A percentile compares a stretch with the other conserved stretches of the same genome.
Conservation (phyloP, 2,329 filamentous ascomycete species). For the Alternaria sp. region DNA sequence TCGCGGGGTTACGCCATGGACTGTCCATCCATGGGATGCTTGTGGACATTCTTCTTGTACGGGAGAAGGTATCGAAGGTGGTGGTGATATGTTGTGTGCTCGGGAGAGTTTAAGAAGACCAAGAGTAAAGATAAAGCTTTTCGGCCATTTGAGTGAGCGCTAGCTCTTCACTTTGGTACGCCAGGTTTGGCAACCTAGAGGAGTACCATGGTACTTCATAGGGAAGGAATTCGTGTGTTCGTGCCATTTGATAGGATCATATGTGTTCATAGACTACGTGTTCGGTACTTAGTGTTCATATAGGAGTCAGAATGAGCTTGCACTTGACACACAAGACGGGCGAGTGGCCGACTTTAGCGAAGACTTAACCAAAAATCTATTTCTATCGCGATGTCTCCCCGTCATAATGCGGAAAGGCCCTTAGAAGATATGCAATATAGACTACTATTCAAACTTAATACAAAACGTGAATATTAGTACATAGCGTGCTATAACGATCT, state of each 20-base stretch:
- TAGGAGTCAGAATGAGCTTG: no score
- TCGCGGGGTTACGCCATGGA: conserved; percentile 20
- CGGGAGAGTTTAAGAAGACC: conserved; percentile 12
- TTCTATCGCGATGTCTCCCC: no score
- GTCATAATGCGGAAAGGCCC: no score
- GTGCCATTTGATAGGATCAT: not conserved
- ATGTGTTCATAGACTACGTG: no score
- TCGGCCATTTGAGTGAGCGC: conserved; percentile 9
- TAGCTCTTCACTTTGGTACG: conserved; percentile 14
- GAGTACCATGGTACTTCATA: conserved; percentile 9
- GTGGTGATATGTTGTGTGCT: conserved; percentile 11
- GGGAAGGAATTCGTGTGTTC: not conserved
- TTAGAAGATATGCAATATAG: no score
- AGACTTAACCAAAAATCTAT: no score
- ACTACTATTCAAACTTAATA: no score
- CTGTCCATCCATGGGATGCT: conserved; percentile 14
- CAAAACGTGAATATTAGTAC: no score
- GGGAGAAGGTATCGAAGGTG: conserved; percentile 6
- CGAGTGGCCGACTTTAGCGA: no score
- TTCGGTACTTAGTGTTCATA: no score
- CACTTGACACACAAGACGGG: no score
- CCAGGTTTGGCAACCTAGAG: conserved; percentile 12
- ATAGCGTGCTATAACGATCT: no score
- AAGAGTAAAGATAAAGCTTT: conserved; percentile 9
- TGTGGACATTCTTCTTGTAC: not conserved